Base-by-base conservation (phyloP, 441 rosid genomes). In the Populus hybrid region DNA sequence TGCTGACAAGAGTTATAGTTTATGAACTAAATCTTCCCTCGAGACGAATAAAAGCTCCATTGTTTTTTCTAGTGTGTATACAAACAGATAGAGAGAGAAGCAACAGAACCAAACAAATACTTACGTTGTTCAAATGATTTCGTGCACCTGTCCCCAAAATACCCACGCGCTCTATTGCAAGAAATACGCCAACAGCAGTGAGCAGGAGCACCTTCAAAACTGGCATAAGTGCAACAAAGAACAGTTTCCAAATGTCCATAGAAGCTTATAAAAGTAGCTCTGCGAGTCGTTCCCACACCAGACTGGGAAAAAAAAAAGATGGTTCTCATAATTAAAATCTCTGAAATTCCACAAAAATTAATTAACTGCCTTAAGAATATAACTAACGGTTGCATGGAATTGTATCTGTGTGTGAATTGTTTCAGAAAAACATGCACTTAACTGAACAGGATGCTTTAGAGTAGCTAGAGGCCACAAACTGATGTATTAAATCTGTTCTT, bases 141-240 rank as follows among this genome's bases (percentile, higher is more conserved):
- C 86, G 78, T 2, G 83, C 83, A 23, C 59, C 64, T 21, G 33
- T 29, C 64, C 81, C 81, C 74, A 79, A 64, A 9, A 82, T 53
- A 45, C 72, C 78, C 9, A 82, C 68, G 9, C 78, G 72, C 33
- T 81, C 86, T 1, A 83, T 64, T 8, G 87, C 87, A 18, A 87
- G 90, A 28, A 80, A 76, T 20, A 70, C 67, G 35, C 90, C 90
- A 23, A 87, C 45, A 2, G 77, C 86, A 9, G 87, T 84, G 28
- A 85, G 56, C 26, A 87, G 38, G 6, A 87, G 82, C n/a, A 84
- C 82, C 74, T 85, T 82, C 45, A 87, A 69, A 71, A 87, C 81
- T 18, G 90, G 87, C 78, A 84, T 78, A 28, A 86, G 65, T 42
- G 90, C 85, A 64, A 66, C 53, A 1, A 82, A 2, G 72, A 87